Evolutionary conservation across 139 green algal genomes (phyloP), one percentile per base, ranked within the genome.

Genomic region (Closterium sp.): DNA sequence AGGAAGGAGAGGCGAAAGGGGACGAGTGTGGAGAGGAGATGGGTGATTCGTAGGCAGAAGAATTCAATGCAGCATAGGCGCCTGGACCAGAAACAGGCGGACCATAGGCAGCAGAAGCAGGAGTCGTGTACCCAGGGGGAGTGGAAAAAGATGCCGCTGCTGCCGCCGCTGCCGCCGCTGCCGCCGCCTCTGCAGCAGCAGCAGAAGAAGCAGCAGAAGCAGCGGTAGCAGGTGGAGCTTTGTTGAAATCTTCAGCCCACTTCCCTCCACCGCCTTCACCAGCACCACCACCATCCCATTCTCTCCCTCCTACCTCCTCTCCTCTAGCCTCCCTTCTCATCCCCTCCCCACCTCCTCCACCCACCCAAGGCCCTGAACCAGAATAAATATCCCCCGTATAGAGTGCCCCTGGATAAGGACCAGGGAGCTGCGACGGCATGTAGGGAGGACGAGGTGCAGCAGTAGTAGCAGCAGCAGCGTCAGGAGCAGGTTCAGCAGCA

Each of bases 21-120:
- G 30, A 45, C 30, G 31, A 89, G 73, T 19, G 89, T 89, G 19
- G 31, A 27, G 73, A 91, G 73, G 89, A 91, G 89, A 89, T 22
- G 19, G 17, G 62, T 24, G 62, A 79, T 0, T 24, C 62, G 62
- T 79, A 79, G 62, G 17, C 13, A 79, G 62, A 22, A 79, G 62
- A 79, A 13, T 5, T 79, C 13, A 13, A 22, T 24, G 38, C 38
- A 50, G 38, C 38, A 9, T 50, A 50, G 13, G 38, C 7, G 38
- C 38, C 38, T n/a, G 17, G 17, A 79, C 62, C 62, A 79, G 62
- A 79, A 79, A 3, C 27, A 24, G 17, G 62, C 1, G 62, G 19
- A 79, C 62, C 62, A 79, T 79, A 79, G 1, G 62, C 62, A 79
- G 62, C 62, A 79, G 62, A 79, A 24, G 13, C 19, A 24, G 62